Percentiles rank a stretch among this genome's conserved stretches.
Conservation (phyloP, 495 filamentous ascomycete genomes). For the Annulohypoxylon moriforme region DNA sequence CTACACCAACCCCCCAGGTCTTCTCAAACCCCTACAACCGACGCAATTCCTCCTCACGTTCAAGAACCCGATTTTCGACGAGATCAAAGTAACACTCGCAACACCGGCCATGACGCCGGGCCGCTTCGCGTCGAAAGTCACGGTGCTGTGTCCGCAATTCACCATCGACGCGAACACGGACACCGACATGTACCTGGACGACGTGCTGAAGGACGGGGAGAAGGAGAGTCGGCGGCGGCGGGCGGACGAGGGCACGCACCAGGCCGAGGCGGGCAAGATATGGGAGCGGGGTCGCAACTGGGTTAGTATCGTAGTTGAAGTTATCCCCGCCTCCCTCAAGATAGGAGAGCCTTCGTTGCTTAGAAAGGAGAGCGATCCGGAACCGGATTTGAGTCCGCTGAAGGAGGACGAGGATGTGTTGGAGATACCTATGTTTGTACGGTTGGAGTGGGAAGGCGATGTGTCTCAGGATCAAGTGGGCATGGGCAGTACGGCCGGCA, state of each 20-base stretch:
- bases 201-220: conserved; percentile 72
- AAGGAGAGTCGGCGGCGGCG: conserved; percentile 54
- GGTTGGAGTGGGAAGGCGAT: conserved; percentile 91
- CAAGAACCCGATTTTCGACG: conserved; percentile 93
- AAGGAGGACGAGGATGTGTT: conserved; percentile 87
- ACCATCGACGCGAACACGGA: conserved; percentile 95
- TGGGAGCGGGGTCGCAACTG: conserved; percentile 97
- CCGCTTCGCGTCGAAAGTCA: conserved; percentile 79
- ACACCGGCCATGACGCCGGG: conserved; percentile 86
- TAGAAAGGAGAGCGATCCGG: conserved; percentile 42
- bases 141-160: conserved; percentile 93
- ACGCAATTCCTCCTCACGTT: conserved; percentile 88
- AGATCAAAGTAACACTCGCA: conserved; percentile 85
- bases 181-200: conserved; percentile 79
- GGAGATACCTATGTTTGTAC: conserved; percentile 93
- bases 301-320: conserved; percentile 90
- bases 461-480: conserved; percentile 71
- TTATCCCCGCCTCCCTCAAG: conserved; percentile 74
- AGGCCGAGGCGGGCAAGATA: conserved; percentile 90
- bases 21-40: conserved; percentile 73
- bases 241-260: conserved; percentile 58
- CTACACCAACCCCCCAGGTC: conserved; percentile 28
- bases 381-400: conserved; percentile 50
- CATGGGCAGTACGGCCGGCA: conserved; percentile 42
- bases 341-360: conserved; percentile 43